phyloP scores from a whole-genome alignment of 2,329 filamentous ascomycete species.

The Fusarium sp. region DNA sequence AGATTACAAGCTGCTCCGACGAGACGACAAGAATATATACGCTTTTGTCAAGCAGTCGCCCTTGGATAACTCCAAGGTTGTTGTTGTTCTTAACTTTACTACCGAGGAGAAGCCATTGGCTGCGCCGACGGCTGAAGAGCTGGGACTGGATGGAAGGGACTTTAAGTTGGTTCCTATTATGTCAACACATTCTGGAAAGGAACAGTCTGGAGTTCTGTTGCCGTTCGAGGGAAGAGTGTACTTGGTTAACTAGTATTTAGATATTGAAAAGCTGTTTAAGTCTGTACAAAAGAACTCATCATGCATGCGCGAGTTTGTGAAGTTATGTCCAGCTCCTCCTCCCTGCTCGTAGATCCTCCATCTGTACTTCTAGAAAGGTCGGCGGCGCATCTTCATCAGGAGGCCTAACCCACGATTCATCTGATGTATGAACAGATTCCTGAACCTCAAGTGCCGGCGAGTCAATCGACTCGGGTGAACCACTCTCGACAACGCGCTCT shows the following conservation, averaged over 20 bases:
- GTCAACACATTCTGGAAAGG: constrained; percentile 48
- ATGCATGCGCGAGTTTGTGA: too few species aligned
- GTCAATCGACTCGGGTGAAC: too few species aligned
- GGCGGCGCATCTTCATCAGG: too few species aligned
- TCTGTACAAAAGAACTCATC: too few species aligned
- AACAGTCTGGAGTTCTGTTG: constrained; percentile 21
- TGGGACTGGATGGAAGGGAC: constrained; percentile 29
- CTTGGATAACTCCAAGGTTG: constrained; percentile 38
- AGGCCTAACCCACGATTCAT: too few species aligned
- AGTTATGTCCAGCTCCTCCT: too few species aligned
- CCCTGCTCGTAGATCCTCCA: too few species aligned
- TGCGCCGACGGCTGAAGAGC: constrained; percentile 40
- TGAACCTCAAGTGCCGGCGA: too few species aligned
- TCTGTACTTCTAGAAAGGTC: too few species aligned
- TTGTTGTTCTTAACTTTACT: constrained; percentile 54
- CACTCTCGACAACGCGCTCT: too few species aligned
- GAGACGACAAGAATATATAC: constrained; percentile 46
- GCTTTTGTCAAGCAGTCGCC: constrained; percentile 51
- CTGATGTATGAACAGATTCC: too few species aligned
- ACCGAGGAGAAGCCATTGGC: constrained; percentile 47
- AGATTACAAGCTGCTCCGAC: constrained; percentile 49
- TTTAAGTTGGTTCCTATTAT: constrained; percentile 46
- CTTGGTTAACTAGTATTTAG: constrained; percentile 31
- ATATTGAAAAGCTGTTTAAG: too few species aligned
- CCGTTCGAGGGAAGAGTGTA: constrained; percentile 53